phyloP scores from a whole-genome alignment of 2,329 filamentous ascomycete species.

The Apiospora rasikravindrae region DNA sequence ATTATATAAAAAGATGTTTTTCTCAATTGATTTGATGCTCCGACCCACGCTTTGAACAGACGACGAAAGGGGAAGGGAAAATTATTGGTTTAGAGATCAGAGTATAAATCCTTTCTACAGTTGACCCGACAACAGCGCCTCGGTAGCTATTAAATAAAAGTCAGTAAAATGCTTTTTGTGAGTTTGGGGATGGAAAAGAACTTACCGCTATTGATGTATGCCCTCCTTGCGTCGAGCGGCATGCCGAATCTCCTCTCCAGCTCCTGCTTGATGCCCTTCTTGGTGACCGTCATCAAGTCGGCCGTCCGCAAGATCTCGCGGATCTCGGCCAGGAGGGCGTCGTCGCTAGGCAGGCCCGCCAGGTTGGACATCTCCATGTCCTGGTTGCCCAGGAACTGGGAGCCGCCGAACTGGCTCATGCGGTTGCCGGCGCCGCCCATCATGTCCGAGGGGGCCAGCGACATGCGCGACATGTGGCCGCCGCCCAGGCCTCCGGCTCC shows the following conservation, averaged over 20 bases:
- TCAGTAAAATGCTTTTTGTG: slow-evolving; percentile 33
- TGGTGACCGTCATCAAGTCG: slow-evolving; percentile 96
- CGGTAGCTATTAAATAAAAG: slow-evolving; percentile 61
- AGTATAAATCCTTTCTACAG: slow-evolving; percentile 53
- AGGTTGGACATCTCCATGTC: slow-evolving; percentile 80
- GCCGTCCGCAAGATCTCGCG: slow-evolving; percentile 89
- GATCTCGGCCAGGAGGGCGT: slow-evolving; percentile 90
- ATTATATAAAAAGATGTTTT: slow-evolving; percentile 15
- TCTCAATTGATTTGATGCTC: slow-evolving; percentile 12
- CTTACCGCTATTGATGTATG: slow-evolving; percentile 93
- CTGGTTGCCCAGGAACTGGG: slow-evolving; percentile 62
- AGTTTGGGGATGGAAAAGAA: slow-evolving; percentile 31
- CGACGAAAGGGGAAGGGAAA: slow-evolving; percentile 5
- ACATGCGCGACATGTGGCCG: slow-evolving; percentile 72
- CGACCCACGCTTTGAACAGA: slow-evolving; percentile 11
- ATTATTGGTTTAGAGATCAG: not conserved
- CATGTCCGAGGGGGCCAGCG: slow-evolving; percentile 78
- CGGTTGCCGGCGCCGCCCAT: slow-evolving; percentile 49
- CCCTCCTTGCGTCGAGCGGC: slow-evolving; percentile 82
- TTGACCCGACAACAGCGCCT: slow-evolving; percentile 79
- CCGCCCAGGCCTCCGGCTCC: slow-evolving; percentile 28
- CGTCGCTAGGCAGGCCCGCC: slow-evolving; percentile 80
- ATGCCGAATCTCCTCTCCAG: slow-evolving; percentile 90
- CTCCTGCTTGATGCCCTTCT: slow-evolving; percentile 96
- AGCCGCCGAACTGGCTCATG: slow-evolving; percentile 65